phyloP scores from a whole-genome alignment of 306 rosid genomes.

The Macrotyloma uniflorum region DNA sequence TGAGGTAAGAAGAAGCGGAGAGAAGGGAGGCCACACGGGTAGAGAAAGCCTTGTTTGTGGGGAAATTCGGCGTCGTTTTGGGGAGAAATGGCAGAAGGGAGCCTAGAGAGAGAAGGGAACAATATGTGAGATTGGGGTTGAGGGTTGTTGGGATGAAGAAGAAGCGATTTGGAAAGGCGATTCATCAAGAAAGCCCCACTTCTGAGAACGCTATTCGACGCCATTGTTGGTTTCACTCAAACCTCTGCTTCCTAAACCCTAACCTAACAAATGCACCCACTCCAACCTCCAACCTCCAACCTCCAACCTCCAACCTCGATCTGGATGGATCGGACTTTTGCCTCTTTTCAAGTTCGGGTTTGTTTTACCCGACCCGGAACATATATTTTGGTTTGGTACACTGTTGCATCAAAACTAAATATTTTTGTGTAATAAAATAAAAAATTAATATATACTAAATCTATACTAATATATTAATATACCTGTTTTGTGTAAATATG shows the following conservation, averaged over 20 bases:
- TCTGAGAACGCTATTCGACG: constrained; percentile 52
- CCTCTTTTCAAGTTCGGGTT: background rate
- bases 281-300: background rate
- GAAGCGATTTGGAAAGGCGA: constrained; percentile 51
- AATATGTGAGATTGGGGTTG: constrained; percentile 58
- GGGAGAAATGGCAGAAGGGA: constrained; percentile 51
- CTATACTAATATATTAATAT: too few species aligned
- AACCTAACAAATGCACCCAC: background rate
- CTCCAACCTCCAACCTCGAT: too few species aligned
- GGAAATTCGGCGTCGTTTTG: constrained; percentile 59
- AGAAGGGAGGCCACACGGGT: constrained; percentile 82
- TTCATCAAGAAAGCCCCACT: constrained; percentile 64
- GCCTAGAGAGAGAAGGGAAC: constrained; percentile 61
- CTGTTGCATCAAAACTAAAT: too few species aligned
- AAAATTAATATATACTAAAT: too few species aligned
- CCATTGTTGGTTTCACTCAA: constrained; percentile 53
- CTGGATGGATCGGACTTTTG: too few species aligned
- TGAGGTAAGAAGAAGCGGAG: constrained; percentile 81
- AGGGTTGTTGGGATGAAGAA: constrained; percentile 40
- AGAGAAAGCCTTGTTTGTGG: constrained; percentile 47
- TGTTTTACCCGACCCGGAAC: constrained; percentile 16
- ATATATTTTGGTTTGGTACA: background rate
- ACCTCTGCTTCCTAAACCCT: constrained; percentile 46
- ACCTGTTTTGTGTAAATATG: too few species aligned
- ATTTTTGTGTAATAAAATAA: too few species aligned